phyloP scores from a whole-genome alignment of 2,329 filamentous ascomycete species.

The Monilinia vaccinii-corymbosi region DNA sequence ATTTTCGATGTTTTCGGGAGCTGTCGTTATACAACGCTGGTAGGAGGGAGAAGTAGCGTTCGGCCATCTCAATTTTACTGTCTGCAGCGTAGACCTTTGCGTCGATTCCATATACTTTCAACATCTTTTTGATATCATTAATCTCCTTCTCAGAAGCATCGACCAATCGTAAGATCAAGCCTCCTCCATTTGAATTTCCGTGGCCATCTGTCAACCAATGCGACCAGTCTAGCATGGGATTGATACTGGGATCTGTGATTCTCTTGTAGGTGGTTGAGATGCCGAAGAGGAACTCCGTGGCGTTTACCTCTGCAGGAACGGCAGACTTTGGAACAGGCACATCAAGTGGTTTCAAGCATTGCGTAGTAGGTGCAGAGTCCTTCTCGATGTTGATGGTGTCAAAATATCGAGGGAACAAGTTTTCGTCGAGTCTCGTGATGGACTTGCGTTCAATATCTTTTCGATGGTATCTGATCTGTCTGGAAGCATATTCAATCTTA shows the following conservation, averaged over 20 bases:
- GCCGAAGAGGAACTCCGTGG: constrained; percentile 49
- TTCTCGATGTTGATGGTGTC: constrained; percentile 40
- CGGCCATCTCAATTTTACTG: constrained; percentile 45
- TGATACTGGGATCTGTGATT: constrained; percentile 42
- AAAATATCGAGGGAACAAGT: constrained; percentile 38
- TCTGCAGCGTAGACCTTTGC: constrained; percentile 49
- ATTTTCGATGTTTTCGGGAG: constrained; percentile 37
- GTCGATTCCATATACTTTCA: constrained; percentile 43
- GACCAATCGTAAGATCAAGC: constrained; percentile 45
- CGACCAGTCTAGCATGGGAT: constrained; percentile 48
- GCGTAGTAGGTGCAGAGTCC: constrained; percentile 33
- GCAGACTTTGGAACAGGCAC: constrained; percentile 43
- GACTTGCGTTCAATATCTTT: constrained; percentile 41
- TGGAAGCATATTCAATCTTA: constrained; percentile 46
- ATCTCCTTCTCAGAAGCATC: constrained; percentile 44
- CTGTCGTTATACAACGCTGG: constrained; percentile 45
- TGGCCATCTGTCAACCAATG: constrained; percentile 51
- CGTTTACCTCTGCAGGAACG: constrained; percentile 41
- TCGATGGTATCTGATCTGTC: constrained; percentile 44
- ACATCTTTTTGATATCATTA: constrained; percentile 38
- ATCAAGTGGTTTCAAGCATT: constrained; percentile 41
- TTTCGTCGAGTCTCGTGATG: constrained; percentile 41
- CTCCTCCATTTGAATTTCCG: constrained; percentile 47
- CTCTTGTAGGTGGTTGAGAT: constrained; percentile 49
- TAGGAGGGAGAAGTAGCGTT: constrained; percentile 47